Evolutionary conservation across 1,284 basidiomycete genomes (phyloP), one percentile per base, ranked within the genome.

Genomic region (Sporisorium scitamineum): DNA sequence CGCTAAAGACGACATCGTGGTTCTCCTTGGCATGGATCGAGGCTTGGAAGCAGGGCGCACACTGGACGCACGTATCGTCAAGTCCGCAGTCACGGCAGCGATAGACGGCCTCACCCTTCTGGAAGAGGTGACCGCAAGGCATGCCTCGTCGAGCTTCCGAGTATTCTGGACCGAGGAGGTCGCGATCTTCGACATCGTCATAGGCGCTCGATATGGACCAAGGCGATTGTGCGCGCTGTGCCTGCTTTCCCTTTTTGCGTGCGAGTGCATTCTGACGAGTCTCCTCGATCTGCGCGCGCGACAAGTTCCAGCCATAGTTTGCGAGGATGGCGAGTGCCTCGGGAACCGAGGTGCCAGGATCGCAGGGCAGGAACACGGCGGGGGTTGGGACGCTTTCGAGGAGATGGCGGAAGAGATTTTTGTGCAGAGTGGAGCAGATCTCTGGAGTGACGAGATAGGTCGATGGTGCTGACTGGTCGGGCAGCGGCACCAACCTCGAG

Each of bases 51-150:
- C 84, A 85, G 24, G 80, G 80, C 1, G 80, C 80, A 53, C 84
- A 85, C 41, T 82, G 80, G 0, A 85, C 84, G 63, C 83, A 84
- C 3, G 83, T 85, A 52, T 85, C 84, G 53, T 85, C 84, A 18
- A 80, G 76, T 20, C 77, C 82, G 63, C 84, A 85, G 61, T 85
- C 83, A 31, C 71, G 62, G 58, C 85, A 86, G 45, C 85, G 82
- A 61, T 85, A 86, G 60, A 86, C 80, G 29, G 84, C 82, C 62
- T 86, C 85, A 39, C 85, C 85, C 54, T 84, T 83, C 48, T 79
- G 72, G 70, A 86, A 86, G 37, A 85, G 80, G 56, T 86, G 84
- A 1, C 85, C 85, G 55, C 84, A 85, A 5, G 83, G 74, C 83
- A 82, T 84, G 14, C 83, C 84, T 55, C 77, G 61, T 6, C 83